Percentiles rank a stretch among this genome's conserved stretches.
Conservation (phyloP, 176 grass and related monocot genomes). For the Puccinellia tenuiflora region DNA sequence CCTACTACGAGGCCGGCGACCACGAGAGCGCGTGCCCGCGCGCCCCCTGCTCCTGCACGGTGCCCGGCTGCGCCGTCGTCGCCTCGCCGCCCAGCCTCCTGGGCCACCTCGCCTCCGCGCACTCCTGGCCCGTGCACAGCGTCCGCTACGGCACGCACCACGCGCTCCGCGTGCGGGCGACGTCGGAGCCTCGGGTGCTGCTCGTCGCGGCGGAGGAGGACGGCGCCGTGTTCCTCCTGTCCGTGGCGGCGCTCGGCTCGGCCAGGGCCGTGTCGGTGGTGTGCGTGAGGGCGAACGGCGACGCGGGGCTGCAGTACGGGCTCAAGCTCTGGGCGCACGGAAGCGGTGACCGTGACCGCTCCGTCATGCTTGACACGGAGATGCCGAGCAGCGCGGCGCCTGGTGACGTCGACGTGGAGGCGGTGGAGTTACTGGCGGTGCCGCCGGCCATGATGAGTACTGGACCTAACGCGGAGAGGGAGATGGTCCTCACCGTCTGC, state of each 20-base stretch:
- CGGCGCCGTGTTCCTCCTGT: slow-evolving; percentile 14
- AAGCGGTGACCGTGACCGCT: background rate
- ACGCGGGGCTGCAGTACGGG: background rate
- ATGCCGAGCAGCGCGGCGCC: background rate
- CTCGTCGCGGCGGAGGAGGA: slow-evolving; percentile 5
- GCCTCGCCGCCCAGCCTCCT: background rate
- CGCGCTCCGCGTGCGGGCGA: background rate
- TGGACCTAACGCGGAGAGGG: background rate
- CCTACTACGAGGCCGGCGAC: background rate
- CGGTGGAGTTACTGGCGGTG: background rate
- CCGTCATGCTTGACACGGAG: background rate
- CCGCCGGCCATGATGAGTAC: background rate
- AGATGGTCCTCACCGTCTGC: background rate
- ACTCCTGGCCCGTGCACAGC: background rate
- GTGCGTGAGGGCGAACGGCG: background rate
- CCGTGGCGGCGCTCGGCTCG: background rate
- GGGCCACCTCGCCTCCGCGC: background rate
- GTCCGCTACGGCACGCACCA: background rate
- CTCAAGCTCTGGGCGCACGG: slow-evolving; percentile 7
- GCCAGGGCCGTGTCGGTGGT: slow-evolving; percentile 4
- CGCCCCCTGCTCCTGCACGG: slow-evolving; percentile 30
- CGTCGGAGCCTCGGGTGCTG: background rate
- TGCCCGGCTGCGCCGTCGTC: background rate
- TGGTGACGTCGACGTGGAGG: background rate
- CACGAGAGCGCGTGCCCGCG: slow-evolving; percentile 8